These are phyloP conservation scores for Colletotrichum brevisporum DNA, from an alignment of 2,329 filamentous ascomycete species.

Conservation along the genomic window DNA sequence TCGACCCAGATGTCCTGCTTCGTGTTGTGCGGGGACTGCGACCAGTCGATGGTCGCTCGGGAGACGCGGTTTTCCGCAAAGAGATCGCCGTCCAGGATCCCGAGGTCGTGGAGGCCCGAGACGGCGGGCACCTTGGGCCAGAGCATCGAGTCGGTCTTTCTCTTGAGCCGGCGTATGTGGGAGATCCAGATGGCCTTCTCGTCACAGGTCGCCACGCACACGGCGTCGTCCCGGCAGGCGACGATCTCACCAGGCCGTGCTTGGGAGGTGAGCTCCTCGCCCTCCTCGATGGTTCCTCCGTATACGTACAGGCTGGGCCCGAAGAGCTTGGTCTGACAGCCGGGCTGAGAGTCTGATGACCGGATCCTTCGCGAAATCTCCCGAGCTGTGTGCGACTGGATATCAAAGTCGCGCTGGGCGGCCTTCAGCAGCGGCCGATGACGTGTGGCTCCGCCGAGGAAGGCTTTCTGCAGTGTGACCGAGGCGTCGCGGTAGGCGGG, in stretches of 20 bases:
- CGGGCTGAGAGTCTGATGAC: constrained; percentile 58
- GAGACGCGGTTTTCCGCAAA: constrained; percentile 36
- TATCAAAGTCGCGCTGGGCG: constrained; percentile 53
- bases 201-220: constrained; percentile 55
- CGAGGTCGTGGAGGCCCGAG: constrained; percentile 51
- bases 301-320: constrained; percentile 56
- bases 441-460: constrained; percentile 54
- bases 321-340: constrained; percentile 54
- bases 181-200: constrained; percentile 58
- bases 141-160: constrained; percentile 52
- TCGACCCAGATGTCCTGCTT: constrained; percentile 58
- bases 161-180: constrained; percentile 55
- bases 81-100: constrained; percentile 45
- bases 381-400: constrained; percentile 50
- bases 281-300: constrained; percentile 56
- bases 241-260: constrained; percentile 48
- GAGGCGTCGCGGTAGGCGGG: constrained; percentile 44
- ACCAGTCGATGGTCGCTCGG: constrained; percentile 46
- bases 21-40: constrained; percentile 46
- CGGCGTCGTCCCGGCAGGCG: constrained; percentile 52
- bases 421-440: constrained; percentile 56
- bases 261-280: constrained; percentile 37
- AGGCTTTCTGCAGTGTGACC: constrained; percentile 51
- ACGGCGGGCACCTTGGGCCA: constrained; percentile 59
- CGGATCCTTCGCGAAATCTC: constrained; percentile 58